A percentile compares a stretch with the other conserved stretches of the same genome.
Evolutionary conservation across 352 stramenopile species (phyloP).

Genomic region (Globisporangium ultimum): DNA sequence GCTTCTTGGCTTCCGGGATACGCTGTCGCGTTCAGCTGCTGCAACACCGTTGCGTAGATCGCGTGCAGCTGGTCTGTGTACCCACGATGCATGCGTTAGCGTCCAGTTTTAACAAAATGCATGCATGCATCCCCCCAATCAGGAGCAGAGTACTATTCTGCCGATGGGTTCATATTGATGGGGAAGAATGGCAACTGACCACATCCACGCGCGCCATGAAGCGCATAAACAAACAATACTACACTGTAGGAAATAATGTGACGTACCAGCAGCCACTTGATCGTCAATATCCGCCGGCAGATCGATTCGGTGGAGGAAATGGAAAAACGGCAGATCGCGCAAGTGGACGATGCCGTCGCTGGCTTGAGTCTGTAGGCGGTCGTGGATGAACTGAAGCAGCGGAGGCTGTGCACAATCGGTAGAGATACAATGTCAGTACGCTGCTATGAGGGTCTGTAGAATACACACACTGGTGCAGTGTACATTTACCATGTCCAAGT

Average conservation of each 20-base stretch:
- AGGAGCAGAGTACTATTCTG: no score
- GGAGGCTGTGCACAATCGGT: no score
- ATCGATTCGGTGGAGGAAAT: slow-evolving; percentile 68
- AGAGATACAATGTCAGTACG: neutral
- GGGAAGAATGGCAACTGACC: neutral
- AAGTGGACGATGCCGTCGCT: slow-evolving; percentile 46
- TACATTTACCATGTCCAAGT: slow-evolving; percentile 44
- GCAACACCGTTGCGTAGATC: slow-evolving; percentile 49
- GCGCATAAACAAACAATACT: neutral
- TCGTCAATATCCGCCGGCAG: slow-evolving; percentile 31
- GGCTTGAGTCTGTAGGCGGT: slow-evolving; percentile 33
- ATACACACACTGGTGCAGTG: neutral
- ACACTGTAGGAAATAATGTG: neutral
- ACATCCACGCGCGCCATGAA: neutral
- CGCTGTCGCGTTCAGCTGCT: slow-evolving; percentile 31
- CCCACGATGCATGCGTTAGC: neutral
- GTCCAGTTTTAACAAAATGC: no score
- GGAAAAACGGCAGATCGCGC: slow-evolving; percentile 62
- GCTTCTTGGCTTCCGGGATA: slow-evolving; percentile 20
- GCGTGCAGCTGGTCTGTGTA: slow-evolving; percentile 27
- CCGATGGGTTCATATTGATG: no score
- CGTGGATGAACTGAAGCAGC: slow-evolving; percentile 69
- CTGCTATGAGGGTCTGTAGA: no score
- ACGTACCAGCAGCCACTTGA: slow-evolving; percentile 37
- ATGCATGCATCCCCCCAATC: no score